phyloP scores from a whole-genome alignment of 495 filamentous ascomycete genomes.

The Friedmanniomyces simplex region DNA sequence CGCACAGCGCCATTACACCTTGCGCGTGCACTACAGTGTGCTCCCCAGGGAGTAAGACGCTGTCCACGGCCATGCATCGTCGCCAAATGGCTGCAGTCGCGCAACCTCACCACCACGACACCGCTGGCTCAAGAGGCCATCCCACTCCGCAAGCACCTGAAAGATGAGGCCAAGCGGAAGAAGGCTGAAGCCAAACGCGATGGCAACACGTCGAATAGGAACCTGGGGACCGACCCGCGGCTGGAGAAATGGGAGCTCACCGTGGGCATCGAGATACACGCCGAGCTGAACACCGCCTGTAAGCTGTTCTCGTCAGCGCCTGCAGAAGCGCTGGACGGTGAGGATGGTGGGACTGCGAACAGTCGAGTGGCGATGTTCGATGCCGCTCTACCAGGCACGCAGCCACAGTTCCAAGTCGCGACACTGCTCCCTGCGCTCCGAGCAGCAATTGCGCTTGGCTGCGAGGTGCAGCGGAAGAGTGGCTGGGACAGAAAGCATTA shows the following conservation, averaged over 20 bases:
- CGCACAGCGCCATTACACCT: not conserved
- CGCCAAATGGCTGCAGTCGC: conserved; percentile 17
- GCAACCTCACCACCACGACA: conserved; percentile 1
- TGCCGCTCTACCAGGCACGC: conserved; percentile 76
- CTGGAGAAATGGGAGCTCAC: conserved; percentile 69
- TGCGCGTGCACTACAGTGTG: not conserved
- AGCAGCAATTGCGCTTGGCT: conserved; percentile 75
- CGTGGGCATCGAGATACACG: conserved; percentile 94
- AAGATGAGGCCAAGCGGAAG: conserved; percentile 27
- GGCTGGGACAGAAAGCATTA: conserved; percentile 96
- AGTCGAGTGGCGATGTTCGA: conserved; percentile 82
- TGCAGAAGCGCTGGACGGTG: conserved; percentile 55
- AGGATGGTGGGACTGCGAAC: conserved; percentile 55
- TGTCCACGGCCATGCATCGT: not conserved
- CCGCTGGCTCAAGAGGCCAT: conserved; percentile 8
- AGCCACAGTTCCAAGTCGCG: conserved; percentile 74
- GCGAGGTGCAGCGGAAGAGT: conserved; percentile 61
- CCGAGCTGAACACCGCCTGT: conserved; percentile 71
- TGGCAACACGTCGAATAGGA: not conserved
- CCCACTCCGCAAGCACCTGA: conserved; percentile 30
- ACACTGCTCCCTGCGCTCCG: conserved; percentile 81
- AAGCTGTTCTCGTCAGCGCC: conserved; percentile 79
- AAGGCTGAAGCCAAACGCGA: conserved; percentile 10
- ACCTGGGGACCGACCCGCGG: not conserved
- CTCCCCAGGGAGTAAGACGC: not conserved